Percentiles rank a stretch among this genome's conserved stretches.
These are phyloP conservation scores for Coemansia guatemalensis DNA, from an alignment of 192 early-diverging fungal genomes.

Conservation along the genomic window DNA sequence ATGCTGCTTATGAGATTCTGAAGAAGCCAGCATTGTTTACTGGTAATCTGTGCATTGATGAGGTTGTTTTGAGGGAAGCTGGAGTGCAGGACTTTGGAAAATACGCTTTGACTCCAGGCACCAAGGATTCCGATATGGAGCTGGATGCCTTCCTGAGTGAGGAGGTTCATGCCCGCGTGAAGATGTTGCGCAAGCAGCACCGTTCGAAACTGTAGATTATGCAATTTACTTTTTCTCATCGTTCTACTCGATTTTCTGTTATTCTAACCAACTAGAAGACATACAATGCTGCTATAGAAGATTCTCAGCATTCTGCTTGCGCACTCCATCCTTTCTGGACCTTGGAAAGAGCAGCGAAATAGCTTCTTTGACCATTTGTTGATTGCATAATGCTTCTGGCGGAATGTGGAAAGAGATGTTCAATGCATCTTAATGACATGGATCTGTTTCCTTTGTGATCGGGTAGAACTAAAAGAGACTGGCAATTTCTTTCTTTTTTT, in stretches of 20 bases:
- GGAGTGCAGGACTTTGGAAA: conserved; percentile 70
- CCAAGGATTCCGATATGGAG: conserved; percentile 52
- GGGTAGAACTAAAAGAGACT: too few relatives aligned
- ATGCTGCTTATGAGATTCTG: conserved; percentile 67
- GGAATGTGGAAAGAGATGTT: too few relatives aligned
- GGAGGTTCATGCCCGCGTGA: conserved; percentile 18
- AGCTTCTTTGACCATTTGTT: too few relatives aligned
- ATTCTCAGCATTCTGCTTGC: too few relatives aligned
- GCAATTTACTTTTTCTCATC: neutral
- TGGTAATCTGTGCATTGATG: conserved; percentile 76
- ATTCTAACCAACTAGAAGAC: neutral
- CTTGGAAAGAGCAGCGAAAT: too few relatives aligned
- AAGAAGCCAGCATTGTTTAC: conserved; percentile 57
- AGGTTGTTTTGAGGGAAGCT: conserved; percentile 65
- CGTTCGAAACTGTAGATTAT: conserved; percentile 11
- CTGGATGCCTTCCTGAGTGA: conserved; percentile 64
- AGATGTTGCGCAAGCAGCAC: conserved; percentile 19
- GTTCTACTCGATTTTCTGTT: neutral
- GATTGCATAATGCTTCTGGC: too few relatives aligned
- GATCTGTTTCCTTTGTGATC: too few relatives aligned
- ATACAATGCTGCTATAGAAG: too few relatives aligned
- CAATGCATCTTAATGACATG: too few relatives aligned
- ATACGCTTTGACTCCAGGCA: conserved; percentile 62
- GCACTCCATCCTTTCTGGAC: too few relatives aligned
- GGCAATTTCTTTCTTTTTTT: too few relatives aligned